Conservation (phyloP, 129 eudicot genomes). For the Heracleum sosnowskyi region DNA sequence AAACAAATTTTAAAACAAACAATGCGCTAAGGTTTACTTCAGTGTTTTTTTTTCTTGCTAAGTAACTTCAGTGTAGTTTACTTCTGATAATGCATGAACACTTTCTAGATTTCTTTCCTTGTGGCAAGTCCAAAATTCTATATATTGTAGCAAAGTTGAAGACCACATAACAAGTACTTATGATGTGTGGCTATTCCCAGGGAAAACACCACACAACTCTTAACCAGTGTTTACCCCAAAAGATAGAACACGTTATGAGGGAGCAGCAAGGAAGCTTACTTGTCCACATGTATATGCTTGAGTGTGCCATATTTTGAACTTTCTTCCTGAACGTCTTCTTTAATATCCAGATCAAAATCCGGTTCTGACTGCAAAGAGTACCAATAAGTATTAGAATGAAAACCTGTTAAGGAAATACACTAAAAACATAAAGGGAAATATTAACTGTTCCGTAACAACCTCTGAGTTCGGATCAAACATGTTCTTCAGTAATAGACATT, state of each 20-base stretch:
- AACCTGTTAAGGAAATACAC: constrained; percentile 5
- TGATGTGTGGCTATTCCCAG: background rate
- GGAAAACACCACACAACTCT: no score
- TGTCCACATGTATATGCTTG: constrained; percentile 71
- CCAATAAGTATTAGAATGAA: background rate
- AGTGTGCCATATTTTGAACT: constrained; percentile 60
- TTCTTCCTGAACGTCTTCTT: constrained; percentile 72
- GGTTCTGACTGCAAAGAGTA: constrained; percentile 51
- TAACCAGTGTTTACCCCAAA: background rate
- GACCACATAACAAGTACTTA: background rate
- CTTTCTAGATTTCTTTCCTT: background rate
- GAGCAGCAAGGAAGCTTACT: constrained; percentile 31
- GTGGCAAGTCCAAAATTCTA: background rate
- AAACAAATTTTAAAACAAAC: background rate
- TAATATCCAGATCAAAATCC: constrained; percentile 77
- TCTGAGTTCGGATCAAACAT: constrained; percentile 81
- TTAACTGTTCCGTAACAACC: constrained; percentile 29
- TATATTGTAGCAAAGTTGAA: background rate
- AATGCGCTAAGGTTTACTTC: background rate
- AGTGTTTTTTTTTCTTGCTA: background rate
- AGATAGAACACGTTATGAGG: background rate
- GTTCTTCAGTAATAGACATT: constrained; percentile 72
- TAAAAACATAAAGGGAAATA: background rate
- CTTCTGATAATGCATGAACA: background rate
- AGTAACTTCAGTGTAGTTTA: background rate